Evolutionary conservation across 2,329 filamentous ascomycete genomes (phyloP).

Genomic region (Epichloe amarillans): DNA sequence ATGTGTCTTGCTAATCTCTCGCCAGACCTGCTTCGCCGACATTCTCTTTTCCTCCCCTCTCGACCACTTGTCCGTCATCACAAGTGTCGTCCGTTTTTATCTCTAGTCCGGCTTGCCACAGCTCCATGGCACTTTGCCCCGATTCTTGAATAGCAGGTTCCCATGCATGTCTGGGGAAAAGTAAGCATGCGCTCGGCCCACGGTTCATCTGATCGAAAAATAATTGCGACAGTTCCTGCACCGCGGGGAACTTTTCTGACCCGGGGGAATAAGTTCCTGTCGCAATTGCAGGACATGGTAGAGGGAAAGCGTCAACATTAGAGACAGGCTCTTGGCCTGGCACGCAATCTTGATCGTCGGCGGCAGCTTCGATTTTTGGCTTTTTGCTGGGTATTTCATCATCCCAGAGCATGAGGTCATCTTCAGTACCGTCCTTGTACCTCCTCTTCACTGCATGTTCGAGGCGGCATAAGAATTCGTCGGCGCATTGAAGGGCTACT

Average conservation of each 20-base stretch:
- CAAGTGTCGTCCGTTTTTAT: neutral
- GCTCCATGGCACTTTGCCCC: slow-evolving; percentile 2
- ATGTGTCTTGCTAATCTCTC: neutral
- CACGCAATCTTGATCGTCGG: neutral
- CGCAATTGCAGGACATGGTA: neutral
- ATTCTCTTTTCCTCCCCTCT: neutral
- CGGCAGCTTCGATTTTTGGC: neutral
- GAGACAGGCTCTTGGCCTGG: neutral
- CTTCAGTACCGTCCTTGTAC: neutral
- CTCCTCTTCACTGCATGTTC: neutral
- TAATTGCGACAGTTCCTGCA: no score
- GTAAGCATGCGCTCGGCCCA: neutral
- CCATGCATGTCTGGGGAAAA: neutral
- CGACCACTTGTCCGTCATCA: neutral
- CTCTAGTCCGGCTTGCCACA: slow-evolving; percentile 3
- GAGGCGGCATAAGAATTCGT: neutral
- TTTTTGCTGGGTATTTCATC: neutral
- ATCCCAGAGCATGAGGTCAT: neutral
- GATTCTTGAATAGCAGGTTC: neutral
- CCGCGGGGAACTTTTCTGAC: neutral
- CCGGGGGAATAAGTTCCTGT: neutral
- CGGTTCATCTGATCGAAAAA: neutral
- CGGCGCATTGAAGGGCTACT: neutral
- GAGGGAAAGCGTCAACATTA: neutral
- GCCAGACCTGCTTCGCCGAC: neutral